A percentile compares a stretch with the other conserved stretches of the same genome.
These are phyloP conservation scores for Melanomma pulvis-pyrius DNA, from an alignment of 495 filamentous ascomycete species.

Conservation along the genomic window DNA sequence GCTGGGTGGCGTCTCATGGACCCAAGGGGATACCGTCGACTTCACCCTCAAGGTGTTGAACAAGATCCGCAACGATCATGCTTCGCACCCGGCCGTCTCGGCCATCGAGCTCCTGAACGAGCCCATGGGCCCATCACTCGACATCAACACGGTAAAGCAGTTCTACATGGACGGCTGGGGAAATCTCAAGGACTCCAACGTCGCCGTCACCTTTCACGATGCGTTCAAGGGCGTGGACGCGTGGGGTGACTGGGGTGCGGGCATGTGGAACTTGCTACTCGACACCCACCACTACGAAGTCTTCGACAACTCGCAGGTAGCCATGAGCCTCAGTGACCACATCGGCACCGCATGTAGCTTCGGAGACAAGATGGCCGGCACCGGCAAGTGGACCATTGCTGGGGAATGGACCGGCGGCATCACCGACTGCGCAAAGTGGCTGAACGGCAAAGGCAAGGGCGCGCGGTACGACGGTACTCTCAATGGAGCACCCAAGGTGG, in stretches of 20 bases:
- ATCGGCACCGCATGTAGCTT: conserved; percentile 45
- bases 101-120: conserved; percentile 50
- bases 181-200: conserved; percentile 41
- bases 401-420: conserved; percentile 69
- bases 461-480: conserved; percentile 62
- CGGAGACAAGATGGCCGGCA: conserved; percentile 45
- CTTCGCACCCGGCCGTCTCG: conserved; percentile 43
- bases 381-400: conserved; percentile 60
- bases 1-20: conserved; percentile 44
- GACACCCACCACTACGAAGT: conserved; percentile 52
- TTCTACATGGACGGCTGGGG: conserved; percentile 52
- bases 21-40: conserved; percentile 43
- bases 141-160: conserved; percentile 44
- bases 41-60: conserved; percentile 46
- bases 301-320: conserved; percentile 42
- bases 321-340: conserved; percentile 40
- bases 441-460: conserved; percentile 48
- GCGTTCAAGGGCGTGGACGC: conserved; percentile 45
- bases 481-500: conserved; percentile 51
- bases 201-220: conserved; percentile 48
- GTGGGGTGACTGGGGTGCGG: conserved; percentile 46
- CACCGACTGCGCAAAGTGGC: conserved; percentile 57
- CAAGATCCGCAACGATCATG: conserved; percentile 46
- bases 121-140: conserved; percentile 44
- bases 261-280: conserved; percentile 46